These are phyloP conservation scores for Magnusiomyces ingens DNA, from an alignment of 1,139 yeast genomes.

Conservation along the genomic window DNA sequence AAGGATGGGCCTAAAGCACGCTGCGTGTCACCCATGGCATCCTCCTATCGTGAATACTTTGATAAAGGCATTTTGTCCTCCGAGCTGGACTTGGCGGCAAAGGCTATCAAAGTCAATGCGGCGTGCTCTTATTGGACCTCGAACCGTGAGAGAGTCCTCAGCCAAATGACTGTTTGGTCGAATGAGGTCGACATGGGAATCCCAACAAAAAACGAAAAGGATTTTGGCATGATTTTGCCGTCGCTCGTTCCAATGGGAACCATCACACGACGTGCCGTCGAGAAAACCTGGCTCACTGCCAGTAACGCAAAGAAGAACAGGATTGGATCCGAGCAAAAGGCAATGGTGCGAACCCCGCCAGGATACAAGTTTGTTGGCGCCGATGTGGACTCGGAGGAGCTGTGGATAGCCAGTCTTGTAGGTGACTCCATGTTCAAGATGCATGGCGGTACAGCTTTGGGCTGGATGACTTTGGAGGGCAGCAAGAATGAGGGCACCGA, in stretches of 20 bases:
- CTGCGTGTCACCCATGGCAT: slow-evolving; percentile 75
- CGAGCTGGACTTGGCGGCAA: slow-evolving; percentile 62
- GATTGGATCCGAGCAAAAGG: slow-evolving; percentile 89
- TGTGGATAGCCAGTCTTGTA: slow-evolving; percentile 94
- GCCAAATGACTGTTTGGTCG: slow-evolving; percentile 74
- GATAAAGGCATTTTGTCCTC: slow-evolving; percentile 72
- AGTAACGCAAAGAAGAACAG: slow-evolving; percentile 82
- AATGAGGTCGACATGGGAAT: slow-evolving; percentile 31
- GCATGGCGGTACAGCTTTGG: slow-evolving; percentile 95
- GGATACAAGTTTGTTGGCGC: slow-evolving; percentile 96
- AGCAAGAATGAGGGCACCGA: slow-evolving; percentile 87
- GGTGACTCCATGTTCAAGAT: slow-evolving; percentile 85
- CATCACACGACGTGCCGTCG: slow-evolving; percentile 92
- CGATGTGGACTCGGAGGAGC: slow-evolving; percentile 92
- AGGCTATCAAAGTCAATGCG: slow-evolving; percentile 69
- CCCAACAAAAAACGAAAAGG: slow-evolving; percentile 29
- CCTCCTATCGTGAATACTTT: slow-evolving; percentile 61
- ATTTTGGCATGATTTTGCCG: slow-evolving; percentile 75
- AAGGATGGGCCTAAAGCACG: slow-evolving; percentile 74
- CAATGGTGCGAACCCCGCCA: slow-evolving; percentile 77
- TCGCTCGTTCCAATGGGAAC: slow-evolving; percentile 91
- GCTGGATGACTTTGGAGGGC: slow-evolving; percentile 99
- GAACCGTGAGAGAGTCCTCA: slow-evolving; percentile 71
- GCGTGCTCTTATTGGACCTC: slow-evolving; percentile 92
- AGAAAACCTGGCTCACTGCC: slow-evolving; percentile 96